Percentiles rank a stretch among this genome's conserved stretches.
phyloP scores from a whole-genome alignment of 106 monocot genomes.

The Phalaenopsis aphrodite region DNA sequence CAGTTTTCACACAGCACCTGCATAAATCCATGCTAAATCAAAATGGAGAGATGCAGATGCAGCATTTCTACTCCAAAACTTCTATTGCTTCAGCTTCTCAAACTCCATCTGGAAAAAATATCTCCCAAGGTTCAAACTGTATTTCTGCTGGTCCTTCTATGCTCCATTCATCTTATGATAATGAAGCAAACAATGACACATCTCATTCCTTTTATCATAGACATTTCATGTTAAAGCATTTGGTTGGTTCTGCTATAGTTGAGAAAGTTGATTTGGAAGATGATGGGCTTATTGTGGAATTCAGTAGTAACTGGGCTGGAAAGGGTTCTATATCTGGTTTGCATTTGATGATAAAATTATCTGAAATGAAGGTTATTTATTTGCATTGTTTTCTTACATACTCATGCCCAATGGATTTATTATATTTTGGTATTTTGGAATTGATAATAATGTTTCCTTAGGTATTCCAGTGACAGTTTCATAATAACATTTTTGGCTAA shows the following conservation, averaged over 20 bases:
- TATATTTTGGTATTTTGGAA: background rate
- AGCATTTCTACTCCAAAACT: slow-evolving; percentile 36
- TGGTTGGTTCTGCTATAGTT: slow-evolving; percentile 37
- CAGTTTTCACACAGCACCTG: slow-evolving; percentile 26
- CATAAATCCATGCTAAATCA: slow-evolving; percentile 12
- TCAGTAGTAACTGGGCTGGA: slow-evolving; percentile 58
- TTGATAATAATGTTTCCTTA: background rate
- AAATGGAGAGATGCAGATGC: slow-evolving; percentile 14
- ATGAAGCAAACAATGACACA: slow-evolving; percentile 5
- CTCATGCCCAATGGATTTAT: background rate
- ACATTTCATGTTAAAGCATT: slow-evolving; percentile 45
- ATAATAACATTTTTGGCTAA: background rate
- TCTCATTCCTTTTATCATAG: slow-evolving; percentile 10
- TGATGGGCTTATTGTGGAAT: slow-evolving; percentile 13
- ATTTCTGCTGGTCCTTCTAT: background rate
- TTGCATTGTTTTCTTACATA: background rate
- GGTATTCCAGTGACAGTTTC: background rate
- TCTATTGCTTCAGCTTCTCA: slow-evolving; percentile 11
- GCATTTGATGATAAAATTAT: slow-evolving; percentile 48
- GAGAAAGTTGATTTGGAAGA: slow-evolving; percentile 25
- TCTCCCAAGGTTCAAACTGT: slow-evolving; percentile 3
- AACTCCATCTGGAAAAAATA: slow-evolving; percentile 10
- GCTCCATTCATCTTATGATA: slow-evolving; percentile 15
- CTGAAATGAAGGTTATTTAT: slow-evolving; percentile 58
- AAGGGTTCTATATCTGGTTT: slow-evolving; percentile 55